Evolutionary conservation across 331 rosid species (phyloP), one percentile per base, ranked within the genome.

Genomic region (Cydonia oblonga): DNA sequence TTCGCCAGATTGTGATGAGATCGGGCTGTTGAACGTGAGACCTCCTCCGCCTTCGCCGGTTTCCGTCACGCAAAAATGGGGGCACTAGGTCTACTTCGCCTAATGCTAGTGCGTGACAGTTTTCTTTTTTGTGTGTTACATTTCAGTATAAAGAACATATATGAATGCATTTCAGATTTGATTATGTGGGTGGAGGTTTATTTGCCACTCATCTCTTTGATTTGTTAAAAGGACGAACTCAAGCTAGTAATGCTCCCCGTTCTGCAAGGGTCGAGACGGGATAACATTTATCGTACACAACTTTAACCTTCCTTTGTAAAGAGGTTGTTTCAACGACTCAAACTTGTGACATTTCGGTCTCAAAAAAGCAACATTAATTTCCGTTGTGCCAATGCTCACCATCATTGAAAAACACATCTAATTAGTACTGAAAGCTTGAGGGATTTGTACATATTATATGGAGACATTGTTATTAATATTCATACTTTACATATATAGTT

Each of bases 51-150:
- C 69, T 40, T 83, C 92, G 2, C 96, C 93, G 57, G 72, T 71
- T 68, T 75, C 82, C 0, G 92, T 85, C 71, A 84, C 84, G 6
- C 80, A 83, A 56, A 80, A 75, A 72, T 87, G 93, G 89, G 75
- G 80, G 87, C 19, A 74, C 76, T 30, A 46, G 64, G 33, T 76
- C 81, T 46, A 73, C 68, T 24, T 75, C 84, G 61, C 72, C 87
- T 33, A 76, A 80, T 72, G 75, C 66, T 9, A 56, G 74, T 54
- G 5, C 32, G 20, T 23, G 18, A 54, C 29, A 14, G 8, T 22
- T 32, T 5, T 32, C 3, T 26, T 12, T 7, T 10, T 5, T 32
- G 49, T 20, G 5, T 51, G 22, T 10, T 65, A 26, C 11, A 57
- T 13, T 66, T 56, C 58, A 52, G 33, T n/a, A 30, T 23, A 6